Evolutionary conservation across 371 early-diverging fungal species (phyloP).

Genomic region (Apophysomyces trapeziformis): DNA sequence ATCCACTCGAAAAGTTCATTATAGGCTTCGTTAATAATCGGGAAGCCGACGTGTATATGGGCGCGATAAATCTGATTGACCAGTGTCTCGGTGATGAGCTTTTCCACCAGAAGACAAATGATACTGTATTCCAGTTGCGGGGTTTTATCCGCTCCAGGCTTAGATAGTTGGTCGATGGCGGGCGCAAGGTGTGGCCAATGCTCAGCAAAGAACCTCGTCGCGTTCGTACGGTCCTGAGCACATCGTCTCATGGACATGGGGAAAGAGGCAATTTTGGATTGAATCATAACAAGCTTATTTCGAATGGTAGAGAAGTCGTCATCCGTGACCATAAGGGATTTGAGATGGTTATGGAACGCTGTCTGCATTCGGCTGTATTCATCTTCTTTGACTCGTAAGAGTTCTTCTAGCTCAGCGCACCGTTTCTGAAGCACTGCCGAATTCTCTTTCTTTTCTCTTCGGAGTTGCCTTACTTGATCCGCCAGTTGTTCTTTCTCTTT

Average conservation of each 20-base stretch:
- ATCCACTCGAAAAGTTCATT: constrained; percentile 43
- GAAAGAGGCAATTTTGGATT: constrained; percentile 41
- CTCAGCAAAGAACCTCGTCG: constrained; percentile 29
- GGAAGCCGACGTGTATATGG: constrained; percentile 37
- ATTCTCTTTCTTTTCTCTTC: not conserved
- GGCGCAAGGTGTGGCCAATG: constrained; percentile 34
- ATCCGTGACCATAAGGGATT: constrained; percentile 45
- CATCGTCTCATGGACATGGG: constrained; percentile 42
- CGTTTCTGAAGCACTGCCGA: constrained; percentile 21
- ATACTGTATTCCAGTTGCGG: constrained; percentile 28
- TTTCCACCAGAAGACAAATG: constrained; percentile 45
- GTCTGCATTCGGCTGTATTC: constrained; percentile 44
- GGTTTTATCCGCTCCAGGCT: constrained; percentile 4
- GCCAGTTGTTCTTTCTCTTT: constrained; percentile 5
- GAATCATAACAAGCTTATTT: constrained; percentile 41
- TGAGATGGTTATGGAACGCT: constrained; percentile 43
- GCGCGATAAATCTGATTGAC: constrained; percentile 34
- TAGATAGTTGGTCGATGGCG: constrained; percentile 29
- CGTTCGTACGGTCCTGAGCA: constrained; percentile 29
- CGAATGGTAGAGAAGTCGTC: constrained; percentile 50
- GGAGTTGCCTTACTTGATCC: not conserved
- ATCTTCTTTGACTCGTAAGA: constrained; percentile 35
- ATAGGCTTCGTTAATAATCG: constrained; percentile 37
- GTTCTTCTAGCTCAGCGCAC: constrained; percentile 28
- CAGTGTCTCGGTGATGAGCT: constrained; percentile 37